Evolutionary conservation across 192 early-diverging fungal genomes (phyloP).

Genomic region (Rhizophagus prolifer): DNA sequence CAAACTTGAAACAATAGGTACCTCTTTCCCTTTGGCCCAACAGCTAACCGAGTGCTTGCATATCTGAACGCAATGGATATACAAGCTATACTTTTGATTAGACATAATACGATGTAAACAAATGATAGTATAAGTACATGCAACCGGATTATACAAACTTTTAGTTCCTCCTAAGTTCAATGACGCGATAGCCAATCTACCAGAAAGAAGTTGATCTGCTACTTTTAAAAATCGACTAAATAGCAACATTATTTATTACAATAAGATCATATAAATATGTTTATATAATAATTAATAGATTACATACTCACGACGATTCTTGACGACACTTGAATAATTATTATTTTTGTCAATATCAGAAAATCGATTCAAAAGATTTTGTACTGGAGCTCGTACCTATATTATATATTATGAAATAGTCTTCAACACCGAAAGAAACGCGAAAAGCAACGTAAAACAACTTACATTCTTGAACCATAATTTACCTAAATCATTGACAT

Average conservation of each 20-base stretch:
- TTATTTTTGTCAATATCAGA: constrained; percentile 56
- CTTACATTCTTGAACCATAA: constrained; percentile 40
- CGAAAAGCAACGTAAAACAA: not conserved
- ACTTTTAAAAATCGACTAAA: constrained; percentile 72
- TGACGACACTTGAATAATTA: constrained; percentile 48
- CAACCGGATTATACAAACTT: constrained; percentile 35
- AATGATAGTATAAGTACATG: not conserved
- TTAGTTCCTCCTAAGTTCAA: constrained; percentile 70
- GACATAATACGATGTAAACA: not conserved
- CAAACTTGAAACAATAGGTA: not conserved
- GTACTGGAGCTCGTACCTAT: constrained; percentile 50
- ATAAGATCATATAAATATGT: not conserved
- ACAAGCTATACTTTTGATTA: constrained; percentile 30
- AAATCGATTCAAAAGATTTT: constrained; percentile 62
- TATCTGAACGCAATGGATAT: constrained; percentile 70
- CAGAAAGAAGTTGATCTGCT: constrained; percentile 73
- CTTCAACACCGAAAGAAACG: not conserved
- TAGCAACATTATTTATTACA: not conserved
- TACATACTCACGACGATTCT: constrained; percentile 43
- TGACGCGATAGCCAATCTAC: constrained; percentile 67
- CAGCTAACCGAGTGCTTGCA: constrained; percentile 65
- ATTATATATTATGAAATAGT: not conserved
- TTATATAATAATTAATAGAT: not conserved
- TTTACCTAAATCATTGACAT: constrained; percentile 56
- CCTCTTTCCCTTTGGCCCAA: constrained; percentile 75